A percentile compares a stretch with the other conserved stretches of the same genome.
phyloP scores from a whole-genome alignment of 2,329 filamentous ascomycete species.

The Helminthosporium solani region DNA sequence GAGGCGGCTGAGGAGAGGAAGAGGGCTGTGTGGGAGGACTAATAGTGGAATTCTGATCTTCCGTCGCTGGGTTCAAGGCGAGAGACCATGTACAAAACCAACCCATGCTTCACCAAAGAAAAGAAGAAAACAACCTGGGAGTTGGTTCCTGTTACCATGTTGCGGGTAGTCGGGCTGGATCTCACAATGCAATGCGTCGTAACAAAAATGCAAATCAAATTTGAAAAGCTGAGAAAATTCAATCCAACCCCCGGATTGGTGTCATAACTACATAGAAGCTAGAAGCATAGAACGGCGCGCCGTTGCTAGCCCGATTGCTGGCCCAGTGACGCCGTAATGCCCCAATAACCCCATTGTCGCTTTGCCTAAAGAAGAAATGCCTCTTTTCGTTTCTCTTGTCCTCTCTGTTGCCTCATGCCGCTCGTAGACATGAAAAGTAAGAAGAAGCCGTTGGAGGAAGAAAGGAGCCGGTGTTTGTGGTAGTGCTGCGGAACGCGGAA shows the following conservation, averaged over 20 bases:
- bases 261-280: slow-evolving; percentile 27
- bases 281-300: slow-evolving; percentile 21
- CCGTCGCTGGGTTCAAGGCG: neutral
- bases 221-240: neutral
- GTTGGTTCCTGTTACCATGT: too few species aligned
- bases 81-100: neutral
- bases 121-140: neutral
- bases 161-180: too few species aligned
- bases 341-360: slow-evolving; percentile 23
- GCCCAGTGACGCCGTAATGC: slow-evolving; percentile 29
- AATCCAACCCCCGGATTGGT: neutral
- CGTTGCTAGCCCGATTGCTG: slow-evolving; percentile 19
- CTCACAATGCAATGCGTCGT: too few species aligned
- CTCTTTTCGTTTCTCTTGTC: slow-evolving; percentile 8
- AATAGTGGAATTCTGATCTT: too few species aligned
- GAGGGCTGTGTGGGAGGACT: slow-evolving; percentile 80
- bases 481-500: neutral
- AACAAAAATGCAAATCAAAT: neutral
- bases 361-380: slow-evolving; percentile 3
- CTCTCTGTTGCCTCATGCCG: slow-evolving; percentile 8
- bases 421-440: neutral
- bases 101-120: neutral
- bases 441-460: neutral
- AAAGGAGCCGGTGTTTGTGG: neutral
- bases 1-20: slow-evolving; percentile 72